These are phyloP conservation scores for Grifola frondosa DNA, from an alignment of 1,284 basidiomycete species.

Conservation along the genomic window DNA sequence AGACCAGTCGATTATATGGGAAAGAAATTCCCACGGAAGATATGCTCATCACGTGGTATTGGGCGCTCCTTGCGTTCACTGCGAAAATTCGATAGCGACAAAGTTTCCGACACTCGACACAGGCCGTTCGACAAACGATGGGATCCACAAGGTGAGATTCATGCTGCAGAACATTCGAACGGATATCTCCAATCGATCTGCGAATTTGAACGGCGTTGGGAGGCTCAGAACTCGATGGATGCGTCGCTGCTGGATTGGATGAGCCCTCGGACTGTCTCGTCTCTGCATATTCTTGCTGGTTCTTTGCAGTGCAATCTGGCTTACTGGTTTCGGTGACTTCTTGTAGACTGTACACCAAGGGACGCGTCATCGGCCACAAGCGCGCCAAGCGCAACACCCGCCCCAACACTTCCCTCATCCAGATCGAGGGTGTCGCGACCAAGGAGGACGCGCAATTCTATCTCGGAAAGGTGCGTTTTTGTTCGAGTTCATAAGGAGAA, in stretches of 20 bases:
- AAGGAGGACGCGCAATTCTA: constrained; percentile 98
- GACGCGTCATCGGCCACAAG: constrained; percentile 97
- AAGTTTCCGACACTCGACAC: constrained; percentile 31
- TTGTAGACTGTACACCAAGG: constrained; percentile 92
- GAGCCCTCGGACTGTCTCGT: constrained; percentile 18
- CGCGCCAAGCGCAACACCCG: constrained; percentile 95
- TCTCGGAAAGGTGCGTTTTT: constrained; percentile 86
- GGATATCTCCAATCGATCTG: no score
- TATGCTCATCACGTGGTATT: no score
- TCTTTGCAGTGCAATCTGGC: constrained; percentile 6
- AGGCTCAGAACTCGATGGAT: constrained; percentile 36
- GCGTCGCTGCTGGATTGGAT: constrained; percentile 35
- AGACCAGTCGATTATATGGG: background rate
- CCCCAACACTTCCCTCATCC: constrained; percentile 94
- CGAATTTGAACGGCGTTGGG: constrained; percentile 18
- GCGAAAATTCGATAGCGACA: constrained; percentile 15
- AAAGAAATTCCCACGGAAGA: constrained; percentile 18
- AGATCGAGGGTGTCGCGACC: constrained; percentile 94
- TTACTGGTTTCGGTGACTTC: constrained; percentile 10
- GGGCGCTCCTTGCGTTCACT: no score
- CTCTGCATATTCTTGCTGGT: background rate
- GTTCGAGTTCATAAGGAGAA: background rate
- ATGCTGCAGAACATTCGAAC: constrained; percentile 9
- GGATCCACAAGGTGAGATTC: constrained; percentile 72
- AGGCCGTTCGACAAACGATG: constrained; percentile 49